Conservation (phyloP, 139 green algal genomes). For the Chlamydomonas sp. region DNA sequence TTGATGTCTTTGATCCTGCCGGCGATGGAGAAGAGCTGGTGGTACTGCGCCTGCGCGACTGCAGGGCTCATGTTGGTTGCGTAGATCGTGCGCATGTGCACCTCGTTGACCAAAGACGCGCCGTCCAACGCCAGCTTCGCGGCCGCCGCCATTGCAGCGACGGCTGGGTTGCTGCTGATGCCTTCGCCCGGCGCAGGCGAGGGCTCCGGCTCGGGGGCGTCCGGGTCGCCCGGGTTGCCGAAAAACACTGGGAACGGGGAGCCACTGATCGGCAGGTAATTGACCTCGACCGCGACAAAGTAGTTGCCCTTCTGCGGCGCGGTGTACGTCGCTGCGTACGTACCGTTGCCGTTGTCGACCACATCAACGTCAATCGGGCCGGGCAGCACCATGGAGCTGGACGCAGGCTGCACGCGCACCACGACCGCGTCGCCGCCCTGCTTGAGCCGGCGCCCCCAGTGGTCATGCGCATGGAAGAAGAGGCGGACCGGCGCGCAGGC, state of each 20-base stretch:
- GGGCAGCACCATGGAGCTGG: not conserved
- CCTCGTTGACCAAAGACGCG: not conserved
- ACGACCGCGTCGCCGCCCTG: conserved; percentile 36
- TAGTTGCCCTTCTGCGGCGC: conserved; percentile 69
- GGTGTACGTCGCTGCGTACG: conserved; percentile 74
- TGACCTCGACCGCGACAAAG: conserved; percentile 60
- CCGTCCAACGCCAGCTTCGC: conserved; percentile 6
- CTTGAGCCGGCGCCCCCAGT: conserved; percentile 14
- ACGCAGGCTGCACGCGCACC: conserved; percentile 25
- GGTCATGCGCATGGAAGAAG: conserved; percentile 29
- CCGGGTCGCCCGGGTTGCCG: conserved; percentile 39
- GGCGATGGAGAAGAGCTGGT: conserved; percentile 9
- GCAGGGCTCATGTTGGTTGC: not conserved
- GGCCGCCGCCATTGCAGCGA: conserved; percentile 7
- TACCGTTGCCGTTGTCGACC: conserved; percentile 69
- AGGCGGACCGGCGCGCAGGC: conserved; percentile 30
- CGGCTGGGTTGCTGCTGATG: not conserved
- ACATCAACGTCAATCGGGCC: conserved; percentile 23
- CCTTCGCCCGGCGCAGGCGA: too few species aligned
- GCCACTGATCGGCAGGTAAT: conserved; percentile 65
- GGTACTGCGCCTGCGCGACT: conserved; percentile 1
- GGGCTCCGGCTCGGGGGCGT: not conserved
- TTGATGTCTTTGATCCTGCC: conserved; percentile 12
- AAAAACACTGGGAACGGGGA: conserved; percentile 89
- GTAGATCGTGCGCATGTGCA: conserved; percentile 10